A percentile compares a stretch with the other conserved stretches of the same genome.
phyloP scores from a whole-genome alignment of 495 filamentous ascomycete species.

The Penicillium flavigenum region DNA sequence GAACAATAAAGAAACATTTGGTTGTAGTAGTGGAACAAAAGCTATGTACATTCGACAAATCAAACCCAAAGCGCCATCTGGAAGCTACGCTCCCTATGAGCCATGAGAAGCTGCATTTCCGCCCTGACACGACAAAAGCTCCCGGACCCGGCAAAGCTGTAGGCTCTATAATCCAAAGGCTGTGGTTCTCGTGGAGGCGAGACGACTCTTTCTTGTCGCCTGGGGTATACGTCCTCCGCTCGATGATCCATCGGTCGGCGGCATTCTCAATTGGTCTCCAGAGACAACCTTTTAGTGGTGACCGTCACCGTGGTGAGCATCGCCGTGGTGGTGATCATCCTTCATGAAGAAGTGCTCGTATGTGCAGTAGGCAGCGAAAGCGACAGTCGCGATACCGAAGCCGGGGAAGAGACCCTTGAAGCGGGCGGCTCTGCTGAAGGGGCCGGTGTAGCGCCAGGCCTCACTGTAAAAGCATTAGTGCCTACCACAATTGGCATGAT shows the following conservation, averaged over 20 bases:
- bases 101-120: constrained; percentile 14
- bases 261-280: constrained; percentile 12
- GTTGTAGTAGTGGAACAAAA: constrained; percentile 38
- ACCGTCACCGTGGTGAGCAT: constrained; percentile 47
- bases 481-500: constrained; percentile 3
- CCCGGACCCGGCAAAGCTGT: constrained; percentile 6
- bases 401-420: constrained; percentile 85
- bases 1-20: constrained; percentile 29
- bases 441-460: constrained; percentile 89
- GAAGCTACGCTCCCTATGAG: constrained; percentile 14
- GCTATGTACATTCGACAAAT: constrained; percentile 48
- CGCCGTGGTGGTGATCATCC: constrained; percentile 65
- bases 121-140: constrained; percentile 14
- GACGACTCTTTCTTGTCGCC: constrained; percentile 20
- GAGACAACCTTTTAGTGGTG: constrained; percentile 37
- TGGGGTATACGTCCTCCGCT: constrained; percentile 35
- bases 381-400: constrained; percentile 84
- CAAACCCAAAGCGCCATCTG: constrained; percentile 39
- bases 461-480: constrained; percentile 59
- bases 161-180: constrained; percentile 16
- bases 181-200: constrained; percentile 17
- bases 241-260: constrained; percentile 18
- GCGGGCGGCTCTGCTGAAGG: constrained; percentile 83
- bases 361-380: constrained; percentile 82
- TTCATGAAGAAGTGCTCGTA: constrained; percentile 86